Base-by-base conservation (phyloP, 768 basidiomycete species). In the Phylloporus arenicola region DNA sequence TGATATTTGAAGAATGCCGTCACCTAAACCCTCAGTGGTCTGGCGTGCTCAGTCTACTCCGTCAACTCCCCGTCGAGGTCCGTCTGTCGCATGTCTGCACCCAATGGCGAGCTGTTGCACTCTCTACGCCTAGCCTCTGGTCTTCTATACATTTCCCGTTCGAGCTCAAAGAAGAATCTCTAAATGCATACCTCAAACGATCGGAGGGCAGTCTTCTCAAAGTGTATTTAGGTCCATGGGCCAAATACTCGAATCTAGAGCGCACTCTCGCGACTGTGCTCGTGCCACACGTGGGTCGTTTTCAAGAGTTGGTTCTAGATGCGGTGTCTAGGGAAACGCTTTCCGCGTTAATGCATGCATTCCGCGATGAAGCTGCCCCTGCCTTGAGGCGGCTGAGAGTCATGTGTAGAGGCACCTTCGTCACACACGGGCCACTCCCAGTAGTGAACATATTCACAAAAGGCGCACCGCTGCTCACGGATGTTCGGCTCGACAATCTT, bases 81-180 rank as follows among this genome's bases (percentile, higher is more conserved):
- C 66, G 65, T 27, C 48, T 72, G 24, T 68, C 72, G 30, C 65
- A 67, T 40, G 65, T 72, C 19, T 63, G 62, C 30, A 58, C 53
- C 33, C 64, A 62, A 35, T 71, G 72, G 72, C 65, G 70, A 29
- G 51, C 53, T 6, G 63, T 72, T 13, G 64, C 72, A 14, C 64
- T 72, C 34, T 52, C 64, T 19, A 57, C 59, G 6, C 68, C 72
- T 1, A 64, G 48, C 13, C 61, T 72, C 47, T 71, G 68, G 72
- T 68, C 68, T 16, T 59, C 58, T 14, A 63, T 70, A 50, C 64
- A 58, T 47, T 61, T 66, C 51, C 61, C 64, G 11, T 62, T 65
- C 47, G 63, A 62, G 20, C 65, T 56, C 45, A 61, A 59, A 39
- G 62, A 65, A 31, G 58, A 58, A n/a, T 61, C 62, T 0, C 54